Conservation (phyloP, 1,139 yeast species). For the Candida neerlandica region DNA sequence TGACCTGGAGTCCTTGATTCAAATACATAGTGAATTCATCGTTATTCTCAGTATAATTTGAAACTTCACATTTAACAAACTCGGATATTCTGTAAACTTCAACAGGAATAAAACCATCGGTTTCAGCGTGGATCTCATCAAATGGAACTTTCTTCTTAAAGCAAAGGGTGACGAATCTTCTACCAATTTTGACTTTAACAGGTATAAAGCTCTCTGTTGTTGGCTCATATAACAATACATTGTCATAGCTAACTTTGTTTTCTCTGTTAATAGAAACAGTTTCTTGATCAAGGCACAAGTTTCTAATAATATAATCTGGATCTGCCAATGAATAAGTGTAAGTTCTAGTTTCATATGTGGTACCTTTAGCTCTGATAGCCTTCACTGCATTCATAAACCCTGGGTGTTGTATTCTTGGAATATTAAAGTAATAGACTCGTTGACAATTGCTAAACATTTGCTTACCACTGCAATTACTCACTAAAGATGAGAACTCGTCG, state of each 20-base stretch:
- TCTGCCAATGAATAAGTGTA: slow-evolving; percentile 50
- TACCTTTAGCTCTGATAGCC: slow-evolving; percentile 19
- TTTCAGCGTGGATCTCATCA: slow-evolving; percentile 24
- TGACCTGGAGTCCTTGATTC: slow-evolving; percentile 44
- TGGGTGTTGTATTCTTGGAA: slow-evolving; percentile 48
- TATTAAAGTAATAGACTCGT: slow-evolving; percentile 61
- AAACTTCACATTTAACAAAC: slow-evolving; percentile 54
- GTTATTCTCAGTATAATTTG: slow-evolving; percentile 46
- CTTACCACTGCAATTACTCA: slow-evolving; percentile 48
- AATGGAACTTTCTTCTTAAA: slow-evolving; percentile 31
- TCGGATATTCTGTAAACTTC: slow-evolving; percentile 55
- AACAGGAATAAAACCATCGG: slow-evolving; percentile 47
- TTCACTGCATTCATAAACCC: slow-evolving; percentile 30
- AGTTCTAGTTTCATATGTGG: slow-evolving; percentile 23
- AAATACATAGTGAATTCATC: slow-evolving; percentile 61
- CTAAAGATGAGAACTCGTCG: slow-evolving; percentile 33
- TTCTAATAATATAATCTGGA: slow-evolving; percentile 48
- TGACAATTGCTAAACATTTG: slow-evolving; percentile 57
- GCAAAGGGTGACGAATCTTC: slow-evolving; percentile 65
- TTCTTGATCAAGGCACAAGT: slow-evolving; percentile 50
- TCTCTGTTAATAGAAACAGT: slow-evolving; percentile 48
- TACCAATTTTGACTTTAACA: slow-evolving; percentile 68
- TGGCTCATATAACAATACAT: slow-evolving; percentile 55
- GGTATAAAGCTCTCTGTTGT: slow-evolving; percentile 36
- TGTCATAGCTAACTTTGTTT: slow-evolving; percentile 61